These are phyloP conservation scores for Cercospora brassicicola DNA, from an alignment of 2,329 filamentous ascomycete genomes.

Conservation along the genomic window DNA sequence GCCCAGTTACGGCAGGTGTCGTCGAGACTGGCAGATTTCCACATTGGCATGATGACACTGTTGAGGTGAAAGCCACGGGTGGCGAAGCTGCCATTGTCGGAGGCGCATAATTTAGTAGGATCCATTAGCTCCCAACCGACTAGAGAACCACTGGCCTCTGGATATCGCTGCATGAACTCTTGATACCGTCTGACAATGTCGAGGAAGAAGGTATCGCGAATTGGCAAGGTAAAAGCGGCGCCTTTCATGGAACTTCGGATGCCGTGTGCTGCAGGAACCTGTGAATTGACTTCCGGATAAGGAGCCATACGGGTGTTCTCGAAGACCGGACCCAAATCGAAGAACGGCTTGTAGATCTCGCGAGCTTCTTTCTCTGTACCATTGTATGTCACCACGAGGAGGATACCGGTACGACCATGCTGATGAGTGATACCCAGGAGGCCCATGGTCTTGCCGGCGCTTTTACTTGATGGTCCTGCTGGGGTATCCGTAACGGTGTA, in stretches of 20 bases:
- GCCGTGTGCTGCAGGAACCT: neutral
- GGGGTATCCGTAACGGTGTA: neutral
- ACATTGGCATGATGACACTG: neutral
- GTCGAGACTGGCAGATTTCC: neutral
- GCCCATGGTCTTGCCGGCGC: neutral
- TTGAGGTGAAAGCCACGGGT: neutral
- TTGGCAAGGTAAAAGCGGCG: neutral
- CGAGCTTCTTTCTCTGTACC: neutral
- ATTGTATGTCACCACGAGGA: neutral
- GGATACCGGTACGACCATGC: neutral
- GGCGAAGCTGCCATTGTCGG: neutral
- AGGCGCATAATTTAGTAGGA: neutral
- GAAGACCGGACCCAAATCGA: neutral
- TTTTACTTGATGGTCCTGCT: neutral
- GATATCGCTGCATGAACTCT: neutral
- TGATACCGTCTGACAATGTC: neutral
- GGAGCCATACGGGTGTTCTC: neutral
- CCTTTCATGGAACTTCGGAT: neutral
- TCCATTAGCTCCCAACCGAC: neutral
- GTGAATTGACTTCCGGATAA: neutral
- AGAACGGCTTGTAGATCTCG: neutral
- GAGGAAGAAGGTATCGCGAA: neutral
- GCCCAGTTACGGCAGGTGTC: neutral
- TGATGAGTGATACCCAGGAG: neutral
- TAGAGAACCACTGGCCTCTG: neutral